phyloP scores from a whole-genome alignment of 768 basidiomycete species.

The Porphyrellus cyaneotinctus region DNA sequence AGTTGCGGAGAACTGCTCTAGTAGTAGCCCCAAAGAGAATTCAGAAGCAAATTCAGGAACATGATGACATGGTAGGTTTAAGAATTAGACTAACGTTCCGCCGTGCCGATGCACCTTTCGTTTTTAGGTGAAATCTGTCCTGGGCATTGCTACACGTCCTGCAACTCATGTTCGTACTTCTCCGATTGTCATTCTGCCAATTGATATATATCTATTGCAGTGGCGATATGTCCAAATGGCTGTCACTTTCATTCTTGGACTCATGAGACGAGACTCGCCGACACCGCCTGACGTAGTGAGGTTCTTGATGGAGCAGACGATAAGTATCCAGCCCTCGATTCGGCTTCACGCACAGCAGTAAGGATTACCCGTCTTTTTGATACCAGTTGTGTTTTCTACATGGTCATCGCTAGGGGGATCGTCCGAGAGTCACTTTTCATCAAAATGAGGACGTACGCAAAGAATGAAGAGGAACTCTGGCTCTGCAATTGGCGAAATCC shows the following conservation, averaged over 20 bases:
- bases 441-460: constrained; percentile 73
- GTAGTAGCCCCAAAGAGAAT: constrained; percentile 41
- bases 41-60: constrained; percentile 42
- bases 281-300: constrained; percentile 50
- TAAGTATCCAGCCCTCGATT: constrained; percentile 70
- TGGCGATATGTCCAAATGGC: constrained; percentile 83
- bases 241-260: constrained; percentile 51
- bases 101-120: constrained; percentile 1
- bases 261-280: constrained; percentile 60
- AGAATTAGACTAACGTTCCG: not conserved
- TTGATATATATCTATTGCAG: constrained; percentile 36
- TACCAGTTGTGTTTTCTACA: not conserved
- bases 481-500: constrained; percentile 68
- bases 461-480: constrained; percentile 65
- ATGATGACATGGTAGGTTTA: constrained; percentile 46
- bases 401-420: constrained; percentile 46
- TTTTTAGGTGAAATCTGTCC: constrained; percentile 52
- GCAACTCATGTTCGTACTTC: constrained; percentile 63
- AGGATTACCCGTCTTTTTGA: constrained; percentile 6
- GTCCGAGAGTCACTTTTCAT: constrained; percentile 63
- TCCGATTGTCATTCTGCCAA: not conserved
- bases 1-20: constrained; percentile 42
- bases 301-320: constrained; percentile 62
- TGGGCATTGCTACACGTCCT: constrained; percentile 55
- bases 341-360: constrained; percentile 64